A percentile compares a stretch with the other conserved stretches of the same genome.
These are phyloP conservation scores for Solanum paucissectum DNA, from an alignment of 257 asterid genomes.

Conservation along the genomic window DNA sequence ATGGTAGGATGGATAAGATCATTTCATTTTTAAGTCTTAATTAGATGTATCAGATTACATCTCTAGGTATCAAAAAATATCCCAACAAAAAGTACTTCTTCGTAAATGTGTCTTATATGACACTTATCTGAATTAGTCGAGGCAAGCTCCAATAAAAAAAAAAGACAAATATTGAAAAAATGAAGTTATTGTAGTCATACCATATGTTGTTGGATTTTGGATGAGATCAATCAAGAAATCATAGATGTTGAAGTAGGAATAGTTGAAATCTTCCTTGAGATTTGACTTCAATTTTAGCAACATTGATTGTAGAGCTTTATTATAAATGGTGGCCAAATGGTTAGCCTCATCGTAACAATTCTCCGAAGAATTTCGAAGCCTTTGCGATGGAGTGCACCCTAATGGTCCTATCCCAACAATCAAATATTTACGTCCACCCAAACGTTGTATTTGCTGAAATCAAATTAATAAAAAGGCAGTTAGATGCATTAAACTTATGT, in stretches of 20 bases:
- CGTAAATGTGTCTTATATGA: rapidly evolving
- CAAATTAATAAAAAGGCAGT: not conserved
- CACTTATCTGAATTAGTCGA: not conserved
- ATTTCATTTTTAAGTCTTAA: not conserved
- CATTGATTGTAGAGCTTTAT: constrained; percentile 31
- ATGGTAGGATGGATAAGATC: not conserved
- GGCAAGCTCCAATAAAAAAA: not conserved
- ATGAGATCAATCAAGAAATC: constrained; percentile 22
- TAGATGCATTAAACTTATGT: not conserved
- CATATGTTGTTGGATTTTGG: constrained; percentile 39
- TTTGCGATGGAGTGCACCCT: constrained; percentile 54
- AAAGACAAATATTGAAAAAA: not conserved
- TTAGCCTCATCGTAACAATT: constrained; percentile 46
- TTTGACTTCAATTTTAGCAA: constrained; percentile 33
- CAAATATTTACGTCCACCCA: constrained; percentile 59
- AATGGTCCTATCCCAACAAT: constrained; percentile 34
- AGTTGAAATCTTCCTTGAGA: constrained; percentile 30
- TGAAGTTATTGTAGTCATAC: constrained; percentile 9
- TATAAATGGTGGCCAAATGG: constrained; percentile 34
- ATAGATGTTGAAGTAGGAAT: constrained; percentile 43
- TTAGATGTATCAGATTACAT: no score
- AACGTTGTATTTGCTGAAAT: constrained; percentile 27
- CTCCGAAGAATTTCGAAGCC: constrained; percentile 11
- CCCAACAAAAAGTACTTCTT: rapidly evolving
- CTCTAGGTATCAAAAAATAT: not conserved